phyloP scores from a whole-genome alignment of 768 basidiomycete species.

The Lactarius sanguifluus region DNA sequence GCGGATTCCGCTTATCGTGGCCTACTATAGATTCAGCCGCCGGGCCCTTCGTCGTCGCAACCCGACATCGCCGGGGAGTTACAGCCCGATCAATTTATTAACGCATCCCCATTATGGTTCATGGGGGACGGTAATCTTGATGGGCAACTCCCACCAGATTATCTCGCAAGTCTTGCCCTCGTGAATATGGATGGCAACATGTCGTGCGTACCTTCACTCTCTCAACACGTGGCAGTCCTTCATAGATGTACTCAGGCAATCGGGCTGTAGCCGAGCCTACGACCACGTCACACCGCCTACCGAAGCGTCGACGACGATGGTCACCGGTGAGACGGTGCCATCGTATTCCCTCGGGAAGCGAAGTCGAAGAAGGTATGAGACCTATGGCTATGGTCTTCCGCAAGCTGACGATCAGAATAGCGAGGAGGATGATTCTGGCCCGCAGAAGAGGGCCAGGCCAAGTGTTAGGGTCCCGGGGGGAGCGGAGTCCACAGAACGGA shows the following conservation, averaged over 20 bases:
- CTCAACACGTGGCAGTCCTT: background rate
- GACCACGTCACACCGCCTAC: background rate
- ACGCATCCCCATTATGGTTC: background rate
- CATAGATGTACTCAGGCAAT: background rate
- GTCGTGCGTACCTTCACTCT: background rate
- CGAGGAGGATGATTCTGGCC: background rate
- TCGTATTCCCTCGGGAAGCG: background rate
- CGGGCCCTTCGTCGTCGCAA: background rate
- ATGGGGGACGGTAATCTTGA: background rate
- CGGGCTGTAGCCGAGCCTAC: background rate
- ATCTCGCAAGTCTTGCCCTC: background rate
- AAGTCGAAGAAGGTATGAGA: background rate
- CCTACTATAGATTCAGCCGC: background rate
- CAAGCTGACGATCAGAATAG: background rate
- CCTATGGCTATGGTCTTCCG: background rate
- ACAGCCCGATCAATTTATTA: background rate
- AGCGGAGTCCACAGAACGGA: background rate
- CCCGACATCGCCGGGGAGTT: background rate
- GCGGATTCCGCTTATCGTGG: background rate
- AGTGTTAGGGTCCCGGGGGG: background rate
- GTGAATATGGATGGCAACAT: background rate
- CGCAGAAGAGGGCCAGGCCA: background rate
- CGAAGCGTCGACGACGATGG: background rate
- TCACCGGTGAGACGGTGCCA: background rate
- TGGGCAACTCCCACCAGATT: background rate